Evolutionary conservation across 2,329 filamentous ascomycete genomes (phyloP), one percentile per base, ranked within the genome.

Genomic region (Gyromitra esculenta): DNA sequence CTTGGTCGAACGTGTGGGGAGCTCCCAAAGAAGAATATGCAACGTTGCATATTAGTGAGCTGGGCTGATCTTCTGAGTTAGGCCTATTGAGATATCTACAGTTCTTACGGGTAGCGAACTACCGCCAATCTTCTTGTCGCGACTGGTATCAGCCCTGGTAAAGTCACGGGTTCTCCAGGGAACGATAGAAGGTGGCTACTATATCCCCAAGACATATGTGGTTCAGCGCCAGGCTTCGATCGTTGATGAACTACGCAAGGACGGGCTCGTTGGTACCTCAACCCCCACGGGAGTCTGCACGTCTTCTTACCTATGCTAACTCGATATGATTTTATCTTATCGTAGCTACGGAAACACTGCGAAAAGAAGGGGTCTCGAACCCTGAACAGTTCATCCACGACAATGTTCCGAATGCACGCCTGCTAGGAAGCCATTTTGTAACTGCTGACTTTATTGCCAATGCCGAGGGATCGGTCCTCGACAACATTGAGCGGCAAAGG

Each of bases 181-280:
- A 68, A 66, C 54, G 56, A 63, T 74, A 70, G 74, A 77, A 9
- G 75, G 64, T 18, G 45, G 63, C 41, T 68, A 67, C 5, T 78
- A 74, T 52, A 54, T 69, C 3, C 78, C 78, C 43, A 62, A 72
- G 31, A 63, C 48, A 18, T 79, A 78, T 67, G 74, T 75, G n/a
- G 54, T 75, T 37, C 39, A 56, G 48, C 69, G 74, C 25, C 77
- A 77, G 52, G 48, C 56, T 56, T 72, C 69, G 35, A 52, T 77
- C 15, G 50, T 77, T 6, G 75, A 79, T 31, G 74, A 77, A 15
- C 52, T 79, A n/a, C 60, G 63, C 13, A 62, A 39, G 37, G 68
- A 77, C 56, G 75, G 74, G 11, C 39, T 79, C 39, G 73, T 79
- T 11, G 77, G 78, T 78, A 73, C 48, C 35, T 60, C 43, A 50